Evolutionary conservation across 1,284 basidiomycete species (phyloP).

Genomic region (Ganoderma leucocontextum): DNA sequence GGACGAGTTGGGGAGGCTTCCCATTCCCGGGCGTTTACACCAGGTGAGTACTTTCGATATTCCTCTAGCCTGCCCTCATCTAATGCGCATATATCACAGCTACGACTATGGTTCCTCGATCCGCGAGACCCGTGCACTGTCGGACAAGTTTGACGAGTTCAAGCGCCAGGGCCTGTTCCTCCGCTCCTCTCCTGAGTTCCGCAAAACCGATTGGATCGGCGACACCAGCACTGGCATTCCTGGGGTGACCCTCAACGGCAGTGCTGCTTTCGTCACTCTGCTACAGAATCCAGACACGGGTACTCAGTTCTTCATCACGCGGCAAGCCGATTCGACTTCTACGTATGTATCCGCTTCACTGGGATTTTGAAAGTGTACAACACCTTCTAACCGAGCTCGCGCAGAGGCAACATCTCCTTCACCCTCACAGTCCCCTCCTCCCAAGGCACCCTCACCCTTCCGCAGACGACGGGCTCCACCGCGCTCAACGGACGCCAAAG

Average conservation of each 20-base stretch:
- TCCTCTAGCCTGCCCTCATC: background rate
- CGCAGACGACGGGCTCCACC: slow-evolving; percentile 58
- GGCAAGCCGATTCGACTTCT: slow-evolving; percentile 73
- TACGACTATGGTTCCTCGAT: slow-evolving; percentile 78
- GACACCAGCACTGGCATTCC: slow-evolving; percentile 57
- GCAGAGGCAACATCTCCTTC: slow-evolving; percentile 59
- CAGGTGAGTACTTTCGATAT: slow-evolving; percentile 36
- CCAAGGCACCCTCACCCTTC: slow-evolving; percentile 59
- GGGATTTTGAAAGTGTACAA: background rate
- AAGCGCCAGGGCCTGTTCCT: slow-evolving; percentile 81
- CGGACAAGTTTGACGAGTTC: slow-evolving; percentile 75
- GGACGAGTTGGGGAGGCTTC: slow-evolving; percentile 82
- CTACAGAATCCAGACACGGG: slow-evolving; percentile 71
- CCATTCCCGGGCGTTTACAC: slow-evolving; percentile 73
- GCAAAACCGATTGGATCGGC: slow-evolving; percentile 78
- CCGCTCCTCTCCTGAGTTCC: slow-evolving; percentile 76
- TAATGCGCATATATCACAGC: slow-evolving; percentile 45
- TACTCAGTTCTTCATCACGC: slow-evolving; percentile 73
- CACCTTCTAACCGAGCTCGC: background rate
- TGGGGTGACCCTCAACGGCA: slow-evolving; percentile 55
- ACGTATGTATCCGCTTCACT: slow-evolving; percentile 52
- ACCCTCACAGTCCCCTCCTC: slow-evolving; percentile 63
- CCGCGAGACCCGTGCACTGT: slow-evolving; percentile 73
- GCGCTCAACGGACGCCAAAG: slow-evolving; percentile 73
- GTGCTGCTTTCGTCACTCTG: slow-evolving; percentile 62